These are phyloP conservation scores for Lentinula novae-zelandiae DNA, from an alignment of 1,284 basidiomycete genomes.

Conservation along the genomic window DNA sequence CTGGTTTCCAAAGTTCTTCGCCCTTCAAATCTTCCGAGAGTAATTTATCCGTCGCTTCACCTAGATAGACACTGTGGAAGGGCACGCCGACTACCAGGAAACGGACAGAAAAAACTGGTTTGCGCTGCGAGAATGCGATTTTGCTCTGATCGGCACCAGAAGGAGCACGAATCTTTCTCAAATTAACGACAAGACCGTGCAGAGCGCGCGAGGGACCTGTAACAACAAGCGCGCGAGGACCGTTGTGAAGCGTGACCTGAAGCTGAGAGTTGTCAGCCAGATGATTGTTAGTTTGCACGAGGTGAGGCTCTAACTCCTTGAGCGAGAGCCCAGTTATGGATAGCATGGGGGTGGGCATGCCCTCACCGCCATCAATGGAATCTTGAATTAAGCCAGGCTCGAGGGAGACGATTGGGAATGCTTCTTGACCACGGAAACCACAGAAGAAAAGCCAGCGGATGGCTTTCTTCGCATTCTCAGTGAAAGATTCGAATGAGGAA, in stretches of 20 bases:
- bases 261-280: slow-evolving; percentile 79
- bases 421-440: slow-evolving; percentile 89
- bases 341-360: slow-evolving; percentile 91
- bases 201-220: slow-evolving; percentile 92
- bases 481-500: slow-evolving; percentile 69
- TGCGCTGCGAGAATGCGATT: slow-evolving; percentile 90
- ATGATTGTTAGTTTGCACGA: slow-evolving; percentile 86
- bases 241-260: slow-evolving; percentile 88
- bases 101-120: slow-evolving; percentile 89
- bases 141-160: slow-evolving; percentile 92
- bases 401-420: slow-evolving; percentile 91
- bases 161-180: slow-evolving; percentile 88
- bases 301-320: slow-evolving; percentile 78
- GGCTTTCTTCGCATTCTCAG: slow-evolving; percentile 78
- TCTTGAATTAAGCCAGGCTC: slow-evolving; percentile 89
- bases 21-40: slow-evolving; percentile 71
- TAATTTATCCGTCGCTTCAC: slow-evolving; percentile 75
- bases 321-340: slow-evolving; percentile 82
- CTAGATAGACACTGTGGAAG: slow-evolving; percentile 89
- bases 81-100: slow-evolving; percentile 95
- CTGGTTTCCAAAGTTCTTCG: slow-evolving; percentile 78
- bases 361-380: slow-evolving; percentile 89
- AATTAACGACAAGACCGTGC: slow-evolving; percentile 87
- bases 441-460: slow-evolving; percentile 92
- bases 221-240: slow-evolving; percentile 87